Evolutionary conservation across 2,329 filamentous ascomycete species (phyloP).

Genomic region (Colletotrichum nymphaeae): DNA sequence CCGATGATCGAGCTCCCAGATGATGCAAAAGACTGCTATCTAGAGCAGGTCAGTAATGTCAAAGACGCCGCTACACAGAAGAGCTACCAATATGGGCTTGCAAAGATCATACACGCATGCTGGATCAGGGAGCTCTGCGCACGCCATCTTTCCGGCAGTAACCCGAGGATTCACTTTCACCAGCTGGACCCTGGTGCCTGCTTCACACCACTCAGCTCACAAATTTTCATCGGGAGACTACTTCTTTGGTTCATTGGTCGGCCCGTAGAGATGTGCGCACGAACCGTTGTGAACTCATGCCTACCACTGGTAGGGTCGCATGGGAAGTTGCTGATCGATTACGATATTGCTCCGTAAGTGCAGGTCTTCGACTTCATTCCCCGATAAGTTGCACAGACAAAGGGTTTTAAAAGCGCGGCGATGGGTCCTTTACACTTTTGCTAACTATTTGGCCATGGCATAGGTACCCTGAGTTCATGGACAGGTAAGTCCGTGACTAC

Average conservation of each 20-base stretch:
- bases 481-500: not conserved
- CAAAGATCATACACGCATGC: conserved; percentile 1
- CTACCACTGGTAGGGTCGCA: not conserved
- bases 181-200: conserved; percentile 2
- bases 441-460: not conserved
- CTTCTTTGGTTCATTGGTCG: conserved; percentile 2
- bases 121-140: conserved; percentile 6
- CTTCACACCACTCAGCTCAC: conserved; percentile 4
- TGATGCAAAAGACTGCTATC: not conserved
- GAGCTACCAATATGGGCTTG: not conserved
- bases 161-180: not conserved
- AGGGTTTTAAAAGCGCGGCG: too few relatives aligned
- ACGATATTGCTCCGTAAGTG: conserved; percentile 5
- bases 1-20: not conserved
- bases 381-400: not conserved
- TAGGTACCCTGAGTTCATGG: conserved; percentile 2
- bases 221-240: not conserved
- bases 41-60: not conserved
- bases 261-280: not conserved
- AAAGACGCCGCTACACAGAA: not conserved
- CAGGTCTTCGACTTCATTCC: not conserved
- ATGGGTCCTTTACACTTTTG: not conserved
- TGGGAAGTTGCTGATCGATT: conserved; percentile 1
- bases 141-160: not conserved
- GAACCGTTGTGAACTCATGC: not conserved